These are phyloP conservation scores for Galerina marginata DNA, from an alignment of 768 basidiomycete genomes.

Conservation along the genomic window DNA sequence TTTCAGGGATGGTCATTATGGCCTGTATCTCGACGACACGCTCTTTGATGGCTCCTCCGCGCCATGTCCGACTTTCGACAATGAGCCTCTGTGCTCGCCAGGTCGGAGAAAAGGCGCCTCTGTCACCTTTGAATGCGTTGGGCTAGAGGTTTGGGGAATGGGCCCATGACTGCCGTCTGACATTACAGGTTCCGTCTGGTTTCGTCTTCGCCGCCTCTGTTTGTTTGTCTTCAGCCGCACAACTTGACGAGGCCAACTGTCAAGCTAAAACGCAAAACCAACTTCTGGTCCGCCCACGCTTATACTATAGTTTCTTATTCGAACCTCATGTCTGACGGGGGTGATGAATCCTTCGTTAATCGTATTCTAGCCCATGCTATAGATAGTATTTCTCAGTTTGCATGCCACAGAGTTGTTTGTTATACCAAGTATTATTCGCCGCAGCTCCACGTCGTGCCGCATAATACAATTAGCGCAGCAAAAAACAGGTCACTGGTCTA, in stretches of 20 bases:
- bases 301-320: neutral
- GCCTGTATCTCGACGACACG: constrained; percentile 83
- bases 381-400: neutral
- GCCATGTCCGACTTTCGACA: constrained; percentile 84
- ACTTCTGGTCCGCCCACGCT: neutral
- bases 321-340: too few relatives aligned
- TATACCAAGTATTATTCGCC: too few relatives aligned
- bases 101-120: constrained; percentile 51
- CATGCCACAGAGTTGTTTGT: too few relatives aligned
- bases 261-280: too few relatives aligned
- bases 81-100: constrained; percentile 77
- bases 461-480: too few relatives aligned
- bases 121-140: constrained; percentile 87
- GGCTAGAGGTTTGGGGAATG: constrained; percentile 90
- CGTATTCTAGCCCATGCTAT: neutral
- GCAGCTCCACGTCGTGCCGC: too few relatives aligned
- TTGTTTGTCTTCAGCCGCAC: too few relatives aligned
- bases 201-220: too few relatives aligned
- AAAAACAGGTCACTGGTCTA: too few relatives aligned
- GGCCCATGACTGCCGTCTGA: constrained; percentile 40
- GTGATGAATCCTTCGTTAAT: neutral
- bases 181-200: neutral
- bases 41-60: constrained; percentile 87
- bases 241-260: too few relatives aligned
- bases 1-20: constrained; percentile 82